Evolutionary conservation across 331 rosid genomes (phyloP).

Genomic region (Quercus lobata): DNA sequence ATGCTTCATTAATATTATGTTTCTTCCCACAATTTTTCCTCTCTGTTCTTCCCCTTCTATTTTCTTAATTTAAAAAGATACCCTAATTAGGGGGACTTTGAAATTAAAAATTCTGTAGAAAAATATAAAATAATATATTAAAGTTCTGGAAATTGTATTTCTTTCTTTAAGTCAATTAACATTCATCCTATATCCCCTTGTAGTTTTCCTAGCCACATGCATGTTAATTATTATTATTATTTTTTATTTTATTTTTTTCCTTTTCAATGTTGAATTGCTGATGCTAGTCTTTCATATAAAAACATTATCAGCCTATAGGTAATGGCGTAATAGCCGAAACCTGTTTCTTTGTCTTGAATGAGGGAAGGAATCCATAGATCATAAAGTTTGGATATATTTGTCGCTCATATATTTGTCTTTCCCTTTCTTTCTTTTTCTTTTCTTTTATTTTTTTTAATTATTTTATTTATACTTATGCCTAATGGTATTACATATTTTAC

Average conservation of each 20-base stretch:
- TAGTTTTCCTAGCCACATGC: too few species aligned
- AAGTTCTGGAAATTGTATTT: too few species aligned
- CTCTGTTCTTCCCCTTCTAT: too few species aligned
- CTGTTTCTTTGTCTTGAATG: conserved; percentile 23
- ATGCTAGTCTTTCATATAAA: not conserved
- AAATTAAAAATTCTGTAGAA: not conserved
- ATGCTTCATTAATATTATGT: not conserved
- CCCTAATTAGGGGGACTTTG: not conserved
- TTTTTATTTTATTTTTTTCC: not conserved
- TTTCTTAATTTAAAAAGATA: not conserved
- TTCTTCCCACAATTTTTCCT: not conserved
- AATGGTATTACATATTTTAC: too few species aligned
- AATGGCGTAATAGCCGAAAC: conserved; percentile 24
- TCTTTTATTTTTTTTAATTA: too few species aligned
- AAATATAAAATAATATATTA: too few species aligned
- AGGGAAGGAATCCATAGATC: conserved; percentile 9
- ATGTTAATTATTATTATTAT: not conserved
- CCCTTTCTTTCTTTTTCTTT: too few species aligned
- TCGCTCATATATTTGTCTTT: not conserved
- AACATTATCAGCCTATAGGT: not conserved
- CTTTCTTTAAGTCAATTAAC: too few species aligned
- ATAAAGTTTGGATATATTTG: not conserved
- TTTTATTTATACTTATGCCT: too few species aligned
- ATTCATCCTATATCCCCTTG: too few species aligned
- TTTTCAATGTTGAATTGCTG: not conserved